phyloP scores from a whole-genome alignment of 176 grass and related monocot species.

The Triticum turgidum region DNA sequence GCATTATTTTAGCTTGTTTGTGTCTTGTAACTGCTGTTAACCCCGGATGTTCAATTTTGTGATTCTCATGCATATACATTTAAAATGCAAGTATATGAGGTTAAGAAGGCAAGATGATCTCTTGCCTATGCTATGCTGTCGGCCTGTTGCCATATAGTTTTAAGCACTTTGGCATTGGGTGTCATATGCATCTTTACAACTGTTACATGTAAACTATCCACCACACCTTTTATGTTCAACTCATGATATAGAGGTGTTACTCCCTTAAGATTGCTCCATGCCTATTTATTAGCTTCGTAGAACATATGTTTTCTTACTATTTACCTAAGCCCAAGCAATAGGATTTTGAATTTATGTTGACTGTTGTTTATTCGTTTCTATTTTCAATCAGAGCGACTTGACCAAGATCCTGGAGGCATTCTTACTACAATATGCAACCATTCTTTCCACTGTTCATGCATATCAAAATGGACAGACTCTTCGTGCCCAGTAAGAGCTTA shows the following conservation, averaged over 20 bases:
- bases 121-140: background rate
- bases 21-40: background rate
- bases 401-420: slow-evolving; percentile 90
- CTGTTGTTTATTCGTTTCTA: background rate
- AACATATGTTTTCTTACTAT: slow-evolving; percentile 8
- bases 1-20: background rate
- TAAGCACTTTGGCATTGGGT: background rate
- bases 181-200: background rate
- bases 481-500: slow-evolving; percentile 81
- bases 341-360: slow-evolving; percentile 9
- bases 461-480: slow-evolving; percentile 97
- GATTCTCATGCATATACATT: background rate
- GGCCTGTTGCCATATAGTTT: background rate
- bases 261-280: background rate
- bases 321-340: background rate
- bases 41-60: background rate
- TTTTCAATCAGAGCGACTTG: slow-evolving; percentile 67
- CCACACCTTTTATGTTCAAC: background rate
- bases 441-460: slow-evolving; percentile 94
- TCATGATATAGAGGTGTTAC: background rate
- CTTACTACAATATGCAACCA: slow-evolving; percentile 97
- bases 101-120: background rate
- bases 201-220: background rate
- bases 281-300: background rate
- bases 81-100: background rate